Conservation (phyloP, 208 protist species). For the Wallacemonas sp. region DNA sequence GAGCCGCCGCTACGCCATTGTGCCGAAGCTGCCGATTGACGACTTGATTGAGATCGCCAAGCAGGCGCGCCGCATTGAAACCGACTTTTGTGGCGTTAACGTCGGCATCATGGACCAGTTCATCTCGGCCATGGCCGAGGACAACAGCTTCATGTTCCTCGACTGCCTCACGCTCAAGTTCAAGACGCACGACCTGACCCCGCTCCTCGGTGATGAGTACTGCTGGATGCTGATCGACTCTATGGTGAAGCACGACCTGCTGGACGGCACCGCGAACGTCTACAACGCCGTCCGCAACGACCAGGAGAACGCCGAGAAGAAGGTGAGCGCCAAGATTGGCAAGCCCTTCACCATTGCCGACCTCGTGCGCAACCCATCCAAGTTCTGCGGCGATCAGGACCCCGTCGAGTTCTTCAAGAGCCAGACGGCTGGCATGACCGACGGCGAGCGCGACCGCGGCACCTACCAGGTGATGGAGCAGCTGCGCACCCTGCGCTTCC, state of each 20-base stretch:
- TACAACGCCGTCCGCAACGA: constrained; percentile 76
- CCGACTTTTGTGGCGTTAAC: constrained; percentile 78
- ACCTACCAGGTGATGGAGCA: constrained; percentile 76
- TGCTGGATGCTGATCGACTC: constrained; percentile 75
- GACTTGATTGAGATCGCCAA: constrained; percentile 59
- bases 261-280: constrained; percentile 43
- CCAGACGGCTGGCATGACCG: constrained; percentile 33
- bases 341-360: constrained; percentile 65
- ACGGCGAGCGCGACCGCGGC: constrained; percentile 60
- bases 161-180: constrained; percentile 79
- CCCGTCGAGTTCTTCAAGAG: constrained; percentile 53
- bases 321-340: constrained; percentile 46
- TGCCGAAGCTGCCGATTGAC: constrained; percentile 34
- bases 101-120: constrained; percentile 95
- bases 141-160: constrained; percentile 74
- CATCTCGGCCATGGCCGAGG: constrained; percentile 70
- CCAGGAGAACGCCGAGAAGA: constrained; percentile 67
- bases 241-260: constrained; percentile 72
- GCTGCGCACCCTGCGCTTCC: constrained; percentile 64
- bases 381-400: constrained; percentile 52
- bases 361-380: constrained; percentile 59
- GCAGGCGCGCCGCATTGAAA: constrained; percentile 79
- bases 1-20: constrained; percentile 38
- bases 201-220: constrained; percentile 56
- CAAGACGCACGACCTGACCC: constrained; percentile 47